Base-by-base conservation (phyloP, 2,329 filamentous ascomycete genomes). In the Ophiostoma triangulosporum region DNA sequence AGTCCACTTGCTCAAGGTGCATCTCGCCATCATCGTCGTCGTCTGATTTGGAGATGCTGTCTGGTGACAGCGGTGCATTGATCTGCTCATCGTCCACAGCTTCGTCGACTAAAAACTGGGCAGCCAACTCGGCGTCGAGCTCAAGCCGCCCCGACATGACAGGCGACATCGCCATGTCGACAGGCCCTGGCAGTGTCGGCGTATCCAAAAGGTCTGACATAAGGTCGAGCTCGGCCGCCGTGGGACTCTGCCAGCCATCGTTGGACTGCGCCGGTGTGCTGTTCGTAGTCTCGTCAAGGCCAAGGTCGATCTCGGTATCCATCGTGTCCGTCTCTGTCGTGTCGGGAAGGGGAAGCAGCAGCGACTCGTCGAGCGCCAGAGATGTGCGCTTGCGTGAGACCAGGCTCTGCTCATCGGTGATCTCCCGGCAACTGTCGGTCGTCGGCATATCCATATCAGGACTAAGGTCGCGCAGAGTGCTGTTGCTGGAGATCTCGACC, bases 331-430 rank as follows among this genome's bases (percentile, higher is more conserved):
- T 33, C 33, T 50, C 54, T 3, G 48, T 50, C 3, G 51, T 53
- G 14, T 56, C 54, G 1, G 54, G 51, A 6, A 56, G 54, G 2
- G 54, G 54, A 20, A 56, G 33, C 20, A 56, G 24, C 12, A 56
- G 54, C 12, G 54, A 53, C 17, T 48, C 48, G 24, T 53, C 51
- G 8, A 56, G 48, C 2, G 46, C 33, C 1, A 20, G 12, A 2
- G 54, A 51, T 8, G 51, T 22, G 1, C 48, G 51, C n/a, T 36
- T 45, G 20, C 8, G 22, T 1, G 54, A 56, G 9, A 56, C 54
- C 24, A 56, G 22, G 3, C 51, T 20, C 33, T 48, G 22, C 6
- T 56, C 51, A 12, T 51, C 54, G 12, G 48, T 56, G 15, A 36
- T 36, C 6, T 53, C 54, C 6, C 36, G 51, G 33, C 54, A 53